These are phyloP conservation scores for Stipa capillata DNA, from an alignment of 176 grass and related monocot species.

Conservation along the genomic window DNA sequence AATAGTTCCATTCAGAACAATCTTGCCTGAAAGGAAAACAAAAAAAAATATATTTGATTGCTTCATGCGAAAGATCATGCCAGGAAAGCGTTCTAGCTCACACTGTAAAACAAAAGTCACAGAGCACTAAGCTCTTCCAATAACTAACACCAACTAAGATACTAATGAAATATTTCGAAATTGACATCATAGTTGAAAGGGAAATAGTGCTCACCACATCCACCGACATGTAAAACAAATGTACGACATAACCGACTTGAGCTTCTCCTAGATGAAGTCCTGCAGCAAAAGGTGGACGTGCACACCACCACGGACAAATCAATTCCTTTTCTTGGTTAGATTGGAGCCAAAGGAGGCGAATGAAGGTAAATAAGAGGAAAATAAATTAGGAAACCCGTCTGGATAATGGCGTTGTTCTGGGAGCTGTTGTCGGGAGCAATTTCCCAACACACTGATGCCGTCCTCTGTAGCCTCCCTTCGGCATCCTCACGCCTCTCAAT, in stretches of 20 bases:
- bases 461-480: no score
- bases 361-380: neutral
- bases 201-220: slow-evolving; percentile 54
- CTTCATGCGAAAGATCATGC: no score
- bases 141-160: neutral
- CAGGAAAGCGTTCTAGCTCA: no score
- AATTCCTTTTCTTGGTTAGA: neutral
- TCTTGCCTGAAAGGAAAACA: no score
- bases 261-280: slow-evolving; percentile 58
- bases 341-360: neutral
- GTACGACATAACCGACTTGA: slow-evolving; percentile 63
- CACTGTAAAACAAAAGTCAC: no score
- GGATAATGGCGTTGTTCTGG: slow-evolving; percentile 76
- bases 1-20: no score
- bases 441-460: no score
- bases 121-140: neutral
- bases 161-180: neutral
- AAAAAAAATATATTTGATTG: no score
- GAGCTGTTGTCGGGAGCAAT: no score
- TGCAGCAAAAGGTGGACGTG: slow-evolving; percentile 62
- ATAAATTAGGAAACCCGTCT: slow-evolving; percentile 12
- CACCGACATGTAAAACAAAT: slow-evolving; percentile 84
- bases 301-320: neutral
- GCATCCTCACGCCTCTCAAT: no score
- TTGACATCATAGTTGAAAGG: neutral